These are phyloP conservation scores for Quercus engelmannii DNA, from an alignment of 306 rosid genomes.

Conservation along the genomic window DNA sequence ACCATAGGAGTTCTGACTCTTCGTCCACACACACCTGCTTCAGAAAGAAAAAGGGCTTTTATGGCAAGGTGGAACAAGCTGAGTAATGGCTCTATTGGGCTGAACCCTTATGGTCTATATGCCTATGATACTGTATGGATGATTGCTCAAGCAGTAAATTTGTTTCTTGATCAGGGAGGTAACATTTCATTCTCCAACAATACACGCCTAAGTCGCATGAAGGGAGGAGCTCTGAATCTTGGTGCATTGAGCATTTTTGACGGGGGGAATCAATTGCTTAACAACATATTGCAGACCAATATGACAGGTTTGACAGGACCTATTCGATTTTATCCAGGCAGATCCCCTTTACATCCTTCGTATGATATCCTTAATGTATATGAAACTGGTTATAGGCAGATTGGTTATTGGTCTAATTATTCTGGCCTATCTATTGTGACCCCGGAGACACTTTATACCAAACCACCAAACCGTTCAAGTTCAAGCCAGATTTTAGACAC, in stretches of 20 bases:
- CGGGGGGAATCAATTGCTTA: constrained; percentile 38
- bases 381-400: constrained; percentile 21
- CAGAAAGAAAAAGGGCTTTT: constrained; percentile 31
- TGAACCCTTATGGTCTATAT: constrained; percentile 50
- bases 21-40: constrained; percentile 42
- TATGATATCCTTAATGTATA: constrained; percentile 41
- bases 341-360: constrained; percentile 35
- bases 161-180: constrained; percentile 42
- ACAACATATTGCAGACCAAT: constrained; percentile 33
- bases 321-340: constrained; percentile 29
- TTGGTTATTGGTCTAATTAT: constrained; percentile 47
- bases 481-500: constrained; percentile 24
- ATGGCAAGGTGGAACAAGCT: constrained; percentile 39
- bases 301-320: constrained; percentile 44
- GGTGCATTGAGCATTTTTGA: constrained; percentile 36
- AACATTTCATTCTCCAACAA: constrained; percentile 31
- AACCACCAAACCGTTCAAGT: constrained; percentile 20
- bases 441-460: constrained; percentile 24
- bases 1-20: constrained; percentile 49
- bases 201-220: not conserved
- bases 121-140: constrained; percentile 61
- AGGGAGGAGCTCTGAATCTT: constrained; percentile 30
- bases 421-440: constrained; percentile 39
- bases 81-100: constrained; percentile 50
- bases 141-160: constrained; percentile 34